These are phyloP conservation scores for Phaeosphaeria sp. DNA, from an alignment of 2,329 filamentous ascomycete genomes.

Conservation along the genomic window DNA sequence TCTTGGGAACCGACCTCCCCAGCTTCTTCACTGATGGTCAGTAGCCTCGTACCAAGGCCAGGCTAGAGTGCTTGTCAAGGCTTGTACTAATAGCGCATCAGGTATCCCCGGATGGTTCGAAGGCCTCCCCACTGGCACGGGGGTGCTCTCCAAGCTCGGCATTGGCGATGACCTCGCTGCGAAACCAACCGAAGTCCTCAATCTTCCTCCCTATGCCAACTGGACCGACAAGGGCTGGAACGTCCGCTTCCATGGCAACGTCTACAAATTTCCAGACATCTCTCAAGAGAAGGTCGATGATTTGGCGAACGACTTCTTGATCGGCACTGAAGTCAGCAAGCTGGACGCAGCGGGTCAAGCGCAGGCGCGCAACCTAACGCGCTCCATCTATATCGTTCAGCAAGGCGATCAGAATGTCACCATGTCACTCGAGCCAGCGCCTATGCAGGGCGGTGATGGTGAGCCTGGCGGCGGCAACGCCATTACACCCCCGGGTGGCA, in stretches of 20 bases:
- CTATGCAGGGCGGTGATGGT: slow-evolving; percentile 61
- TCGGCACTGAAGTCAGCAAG: slow-evolving; percentile 66
- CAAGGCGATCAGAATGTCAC: slow-evolving; percentile 69
- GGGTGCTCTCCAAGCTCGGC: slow-evolving; percentile 67
- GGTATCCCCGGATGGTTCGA: slow-evolving; percentile 70
- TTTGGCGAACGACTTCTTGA: slow-evolving; percentile 73
- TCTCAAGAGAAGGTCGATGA: slow-evolving; percentile 69
- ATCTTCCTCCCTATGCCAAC: slow-evolving; percentile 72
- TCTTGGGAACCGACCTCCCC: slow-evolving; percentile 43
- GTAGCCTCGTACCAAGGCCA: slow-evolving; percentile 7
- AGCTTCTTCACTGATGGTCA: slow-evolving; percentile 46
- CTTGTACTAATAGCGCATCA: slow-evolving; percentile 27
- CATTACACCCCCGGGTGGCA: slow-evolving; percentile 63
- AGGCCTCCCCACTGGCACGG: slow-evolving; percentile 66
- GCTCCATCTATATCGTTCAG: slow-evolving; percentile 77
- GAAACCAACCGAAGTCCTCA: slow-evolving; percentile 72
- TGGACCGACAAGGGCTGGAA: slow-evolving; percentile 82
- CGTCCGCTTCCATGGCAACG: slow-evolving; percentile 76
- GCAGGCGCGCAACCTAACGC: slow-evolving; percentile 76
- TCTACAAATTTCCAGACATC: slow-evolving; percentile 80
- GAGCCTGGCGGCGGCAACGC: slow-evolving; percentile 57
- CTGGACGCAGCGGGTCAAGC: slow-evolving; percentile 65
- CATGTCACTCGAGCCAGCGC: slow-evolving; percentile 66
- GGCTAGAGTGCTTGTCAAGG: slow-evolving; percentile 17
- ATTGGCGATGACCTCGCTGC: slow-evolving; percentile 67